Evolutionary conservation across 2,329 filamentous ascomycete species (phyloP), one percentile per base, ranked within the genome.

Genomic region (Westerdykella aurantiaca): DNA sequence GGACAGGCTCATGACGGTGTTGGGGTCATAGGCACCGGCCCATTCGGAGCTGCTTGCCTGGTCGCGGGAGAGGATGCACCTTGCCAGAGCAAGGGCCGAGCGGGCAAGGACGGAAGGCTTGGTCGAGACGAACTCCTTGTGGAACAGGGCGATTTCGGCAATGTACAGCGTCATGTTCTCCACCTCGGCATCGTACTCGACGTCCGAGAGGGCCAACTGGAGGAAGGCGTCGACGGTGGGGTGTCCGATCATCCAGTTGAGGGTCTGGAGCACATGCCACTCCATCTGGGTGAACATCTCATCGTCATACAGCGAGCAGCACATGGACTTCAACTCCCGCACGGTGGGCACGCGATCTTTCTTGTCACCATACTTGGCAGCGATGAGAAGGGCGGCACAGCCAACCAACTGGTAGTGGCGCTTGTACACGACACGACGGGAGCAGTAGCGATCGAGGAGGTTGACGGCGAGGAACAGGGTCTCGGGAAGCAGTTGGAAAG

Each of bases 221-320:
- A 94, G 79, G 72, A 96, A 98, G 67, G 85, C 87, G 69, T 97
- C 91, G 53, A 96, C 87, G 22, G 93, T 97, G 1, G 93, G 90
- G 71, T 97, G 91, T 43, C 93, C 93, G 55, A 98, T 86, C 55
- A 85, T 82, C 93, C 93, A 98, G 67, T 94, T 88, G 47, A 98
- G 80, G 1, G 93, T 98, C 72, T 96, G 94, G 57, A 98, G 79
- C 31, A 98, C 91, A 69, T 98, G 93, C 90, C 94, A 97, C 74
- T 98, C 93, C 93, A 98, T 98, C 71, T 98, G 93, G 10, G 90
- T 91, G 73, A 98, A 98, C 93, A 98, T 98, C 72, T 95, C 91
- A 39, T 95, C 89, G 61, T 98, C 93, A 72, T 98, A 98, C 33
- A 97, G 79, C 31, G 87, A 90, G 72, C 93, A 97, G 79, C 93